A percentile compares a stretch with the other conserved stretches of the same genome.
phyloP scores from a whole-genome alignment of 345 rosid species.

The Cardiospermum halicacabum region DNA sequence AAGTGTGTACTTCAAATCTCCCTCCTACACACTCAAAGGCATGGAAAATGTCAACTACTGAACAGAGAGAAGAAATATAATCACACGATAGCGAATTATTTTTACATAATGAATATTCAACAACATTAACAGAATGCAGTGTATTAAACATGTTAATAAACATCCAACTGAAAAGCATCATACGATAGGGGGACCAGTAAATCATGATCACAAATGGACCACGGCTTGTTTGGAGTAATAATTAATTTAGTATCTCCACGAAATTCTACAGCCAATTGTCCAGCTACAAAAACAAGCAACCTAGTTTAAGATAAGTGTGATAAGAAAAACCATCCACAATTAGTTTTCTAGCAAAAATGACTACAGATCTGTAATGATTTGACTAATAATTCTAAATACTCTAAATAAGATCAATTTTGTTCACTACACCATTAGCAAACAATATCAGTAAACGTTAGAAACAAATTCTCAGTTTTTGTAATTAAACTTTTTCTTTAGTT shows the following conservation, averaged over 20 bases:
- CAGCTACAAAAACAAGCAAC: neutral
- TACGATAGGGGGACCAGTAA: neutral
- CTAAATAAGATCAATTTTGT: no score
- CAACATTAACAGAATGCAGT: slow-evolving; percentile 2
- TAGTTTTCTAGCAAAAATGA: neutral
- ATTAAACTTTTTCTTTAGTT: neutral
- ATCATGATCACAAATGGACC: neutral
- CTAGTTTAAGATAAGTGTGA: neutral
- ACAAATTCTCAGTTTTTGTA: neutral
- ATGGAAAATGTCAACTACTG: neutral
- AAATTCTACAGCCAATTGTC: neutral
- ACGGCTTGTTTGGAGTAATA: neutral
- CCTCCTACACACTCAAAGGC: slow-evolving; percentile 54
- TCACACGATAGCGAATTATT: neutral
- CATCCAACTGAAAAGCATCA: neutral
- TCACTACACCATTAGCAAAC: neutral
- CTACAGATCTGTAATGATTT: neutral
- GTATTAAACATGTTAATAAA: neutral
- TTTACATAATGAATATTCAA: neutral
- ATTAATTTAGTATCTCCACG: neutral
- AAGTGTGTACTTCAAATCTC: slow-evolving; percentile 78
- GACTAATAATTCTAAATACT: neutral
- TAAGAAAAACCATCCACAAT: neutral
- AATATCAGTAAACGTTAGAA: neutral
- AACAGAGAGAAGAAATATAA: neutral